Evolutionary conservation across 176 grass and related monocot genomes (phyloP), one percentile per base, ranked within the genome.

Genomic region (sorghum (Sorghum bicolor)): DNA sequence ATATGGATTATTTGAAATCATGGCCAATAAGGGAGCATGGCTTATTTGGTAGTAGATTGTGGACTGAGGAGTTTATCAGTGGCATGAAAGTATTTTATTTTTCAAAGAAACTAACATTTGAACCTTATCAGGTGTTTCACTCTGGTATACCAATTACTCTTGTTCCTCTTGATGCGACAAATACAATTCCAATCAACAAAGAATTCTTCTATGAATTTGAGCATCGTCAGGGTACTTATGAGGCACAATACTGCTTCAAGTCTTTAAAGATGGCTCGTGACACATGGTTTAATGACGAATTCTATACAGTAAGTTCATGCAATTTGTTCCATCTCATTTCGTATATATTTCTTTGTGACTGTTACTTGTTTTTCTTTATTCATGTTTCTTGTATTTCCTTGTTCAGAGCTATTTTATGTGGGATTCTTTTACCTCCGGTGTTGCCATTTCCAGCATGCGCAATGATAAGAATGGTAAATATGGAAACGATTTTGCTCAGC

Each of bases 331-430:
- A 79, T 29, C 65, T 26, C 19, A 60, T 85, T 48, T 38, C 11
- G 11, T 58, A 66, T 3, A 69, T 84, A 5, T 74, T 34, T 10
- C 26, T 75, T 52, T 30, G 0, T 10, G 1, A 10, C 14, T 13
- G 47, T 83, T 50, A 19, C 62, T 89, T 75, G 68, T 22, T 29
- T 37, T 84, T 36, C 19, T 55, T 55, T 55, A 55, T 55, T 55
- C 50, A 55, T 55, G 17, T 22, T 22, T 55, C 19, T 84, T 28
- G 13, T 53, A 38, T 61, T 78, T 53, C 26, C 15, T 76, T 74
- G 80, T 79, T 68, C 82, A 98, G 95, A 98, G 90, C 72, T 95
- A 76, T 72, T 98, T 95, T 66, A 93, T 95, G 95, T 95, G 92
- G 95, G 95, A 98, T 74, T 93, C 95, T 13, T 95, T 98, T 81